These are phyloP conservation scores for Ascoidea rubescens DNA, from an alignment of 805 yeast genomes.

Conservation along the genomic window DNA sequence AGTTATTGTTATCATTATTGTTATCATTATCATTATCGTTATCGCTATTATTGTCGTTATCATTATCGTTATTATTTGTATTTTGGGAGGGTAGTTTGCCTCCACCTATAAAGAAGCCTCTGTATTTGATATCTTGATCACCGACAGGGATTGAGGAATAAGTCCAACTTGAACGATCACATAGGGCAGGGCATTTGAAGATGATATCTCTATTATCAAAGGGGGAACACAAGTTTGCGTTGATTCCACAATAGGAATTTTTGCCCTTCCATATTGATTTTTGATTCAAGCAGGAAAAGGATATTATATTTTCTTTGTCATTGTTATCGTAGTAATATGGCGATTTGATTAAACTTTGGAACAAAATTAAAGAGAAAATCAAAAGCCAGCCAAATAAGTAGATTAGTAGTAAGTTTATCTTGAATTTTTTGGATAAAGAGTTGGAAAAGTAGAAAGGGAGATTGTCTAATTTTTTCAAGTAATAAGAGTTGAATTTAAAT, in stretches of 20 bases:
- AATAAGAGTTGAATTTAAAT: neutral
- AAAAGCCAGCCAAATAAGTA: constrained; percentile 4
- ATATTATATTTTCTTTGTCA: constrained; percentile 9
- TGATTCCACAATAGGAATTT: constrained; percentile 61
- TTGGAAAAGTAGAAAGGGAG: constrained; percentile 38
- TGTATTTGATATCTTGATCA: constrained; percentile 46
- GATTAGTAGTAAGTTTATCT: neutral
- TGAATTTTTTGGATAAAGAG: constrained; percentile 18
- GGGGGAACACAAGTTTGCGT: constrained; percentile 47
- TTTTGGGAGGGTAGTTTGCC: constrained; percentile 22
- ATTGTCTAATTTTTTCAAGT: constrained; percentile 20
- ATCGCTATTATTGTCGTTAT: constrained; percentile 13
- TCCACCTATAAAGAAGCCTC: constrained; percentile 70
- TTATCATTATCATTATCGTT: constrained; percentile 12
- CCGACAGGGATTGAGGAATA: constrained; percentile 72
- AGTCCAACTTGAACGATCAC: constrained; percentile 66
- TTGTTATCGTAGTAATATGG: constrained; percentile 3
- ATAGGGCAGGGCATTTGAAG: constrained; percentile 78
- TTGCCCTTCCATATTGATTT: constrained; percentile 58
- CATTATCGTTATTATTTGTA: constrained; percentile 8
- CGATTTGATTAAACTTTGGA: no score
- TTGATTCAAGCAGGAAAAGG: constrained; percentile 35
- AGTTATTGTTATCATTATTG: constrained; percentile 12
- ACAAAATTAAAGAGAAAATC: neutral
- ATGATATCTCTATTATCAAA: constrained; percentile 29